Conservation (phyloP, 208 protist genomes). For the Trypanosomatidae sp. region DNA sequence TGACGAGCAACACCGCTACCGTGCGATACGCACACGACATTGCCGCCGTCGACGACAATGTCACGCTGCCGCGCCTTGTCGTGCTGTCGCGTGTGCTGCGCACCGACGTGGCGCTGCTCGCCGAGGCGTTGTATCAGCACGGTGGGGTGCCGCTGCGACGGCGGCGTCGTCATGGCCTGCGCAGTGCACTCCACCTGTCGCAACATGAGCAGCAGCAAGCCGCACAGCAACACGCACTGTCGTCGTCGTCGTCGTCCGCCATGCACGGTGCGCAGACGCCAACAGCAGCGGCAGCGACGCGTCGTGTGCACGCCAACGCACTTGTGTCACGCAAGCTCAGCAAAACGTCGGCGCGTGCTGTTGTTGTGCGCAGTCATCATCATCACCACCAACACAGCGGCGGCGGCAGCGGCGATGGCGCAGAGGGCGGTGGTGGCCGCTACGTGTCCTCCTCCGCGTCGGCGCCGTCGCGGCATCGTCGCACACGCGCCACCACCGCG, state of each 20-base stretch:
- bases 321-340: too few species aligned
- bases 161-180: background rate
- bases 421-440: too few species aligned
- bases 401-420: too few species aligned
- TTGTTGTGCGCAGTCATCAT: too few species aligned
- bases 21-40: conserved; percentile 1
- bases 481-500: too few species aligned
- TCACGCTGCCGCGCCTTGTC: conserved; percentile 17
- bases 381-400: too few species aligned
- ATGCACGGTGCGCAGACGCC: too few species aligned
- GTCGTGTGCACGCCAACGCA: too few species aligned
- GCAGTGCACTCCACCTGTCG: conserved; percentile 1
- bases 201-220: background rate
- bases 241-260: background rate
- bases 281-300: too few species aligned
- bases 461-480: too few species aligned
- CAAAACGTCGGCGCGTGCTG: too few species aligned
- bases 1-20: background rate
- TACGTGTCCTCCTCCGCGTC: too few species aligned
- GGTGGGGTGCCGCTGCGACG: background rate
- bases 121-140: conserved; percentile 34
- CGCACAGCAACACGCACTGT: background rate
- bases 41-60: conserved; percentile 17
- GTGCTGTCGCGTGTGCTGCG: conserved; percentile 25
- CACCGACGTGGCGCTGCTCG: conserved; percentile 11